Conservation (phyloP, 228 moss, liverwort and hornwort genomes). For the Sphagnum fallax region DNA sequence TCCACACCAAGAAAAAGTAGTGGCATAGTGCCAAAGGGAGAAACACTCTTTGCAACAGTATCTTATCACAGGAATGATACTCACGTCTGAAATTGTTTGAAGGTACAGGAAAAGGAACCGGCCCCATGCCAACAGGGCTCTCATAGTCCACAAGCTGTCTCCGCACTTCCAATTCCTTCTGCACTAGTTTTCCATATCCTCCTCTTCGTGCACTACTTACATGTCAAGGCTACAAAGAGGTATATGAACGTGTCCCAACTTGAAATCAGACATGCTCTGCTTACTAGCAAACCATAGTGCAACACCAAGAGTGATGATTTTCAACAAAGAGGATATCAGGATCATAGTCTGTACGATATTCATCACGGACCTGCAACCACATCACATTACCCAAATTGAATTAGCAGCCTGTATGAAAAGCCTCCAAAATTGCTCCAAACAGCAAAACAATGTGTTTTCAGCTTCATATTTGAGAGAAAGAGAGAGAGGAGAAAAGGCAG, state of each 20-base stretch:
- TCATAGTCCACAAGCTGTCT: slow-evolving; percentile 98
- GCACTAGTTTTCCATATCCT: slow-evolving; percentile 98
- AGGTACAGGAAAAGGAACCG: slow-evolving; percentile 51
- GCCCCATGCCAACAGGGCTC: slow-evolving; percentile 79
- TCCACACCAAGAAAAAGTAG: neutral
- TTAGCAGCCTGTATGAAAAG: neutral
- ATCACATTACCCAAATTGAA: neutral
- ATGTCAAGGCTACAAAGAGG: slow-evolving; percentile 31
- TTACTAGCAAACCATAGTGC: too few relatives aligned
- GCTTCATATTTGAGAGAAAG: neutral
- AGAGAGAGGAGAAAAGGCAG: neutral
- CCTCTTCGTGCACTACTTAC: slow-evolving; percentile 69
- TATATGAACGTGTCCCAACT: neutral
- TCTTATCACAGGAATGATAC: neutral
- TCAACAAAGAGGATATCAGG: slow-evolving; percentile 67
- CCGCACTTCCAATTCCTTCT: slow-evolving; percentile 89
- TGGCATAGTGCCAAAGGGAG: neutral
- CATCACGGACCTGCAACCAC: slow-evolving; percentile 64
- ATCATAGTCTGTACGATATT: slow-evolving; percentile 92
- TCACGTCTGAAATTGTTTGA: slow-evolving; percentile 46
- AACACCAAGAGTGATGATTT: neutral
- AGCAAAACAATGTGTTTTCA: neutral
- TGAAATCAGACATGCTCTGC: too few relatives aligned
- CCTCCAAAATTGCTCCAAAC: neutral
- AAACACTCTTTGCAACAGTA: neutral